Base-by-base conservation (phyloP, 169 alveolate genomes). In the Amoebophrya sp. region DNA sequence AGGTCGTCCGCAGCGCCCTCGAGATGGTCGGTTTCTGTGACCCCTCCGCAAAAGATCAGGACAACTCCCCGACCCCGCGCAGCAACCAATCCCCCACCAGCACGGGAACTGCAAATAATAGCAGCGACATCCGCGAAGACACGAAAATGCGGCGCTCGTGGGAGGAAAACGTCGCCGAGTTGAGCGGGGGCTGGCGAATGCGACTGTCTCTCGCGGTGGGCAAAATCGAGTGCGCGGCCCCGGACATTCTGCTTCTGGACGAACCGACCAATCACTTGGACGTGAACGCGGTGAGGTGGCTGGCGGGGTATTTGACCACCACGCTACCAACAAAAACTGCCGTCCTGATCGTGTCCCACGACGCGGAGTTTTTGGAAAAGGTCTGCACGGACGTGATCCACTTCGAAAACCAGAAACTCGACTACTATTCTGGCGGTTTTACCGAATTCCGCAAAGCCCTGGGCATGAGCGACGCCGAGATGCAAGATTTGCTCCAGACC, bases 211-310 rank as follows among this genome's bases (percentile, higher is more conserved):
- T 97, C 91, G 98, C 99, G 18, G 83, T 66, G 83, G 83, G 83
- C 35, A 94, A 96, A 92, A 96, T 97, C 92, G 97, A 97, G 92
- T 96, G 96, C 94, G 95, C 93, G 90, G 95, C 96, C 93, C 99
- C 99, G 33, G 98, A 97, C 92, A 96, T 97, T 90, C 92, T 97
- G 54, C 94, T 97, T 89, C 92, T 97, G 95, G 99, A 97, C 94
- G 98, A 97, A 94, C 99, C 99, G 88, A 97, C 99, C 39, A 97
- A 97, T 93, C 99, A 97, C 93, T 94, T 97, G 92, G 99, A 97
- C 94, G 95, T 97, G 40, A 98, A 97, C 94, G 98, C 99, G 47
- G 96, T 97, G 40, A 94, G 94, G 77, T 96, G 95, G 95, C 91
- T 89, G 41, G 33, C 77, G 23, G 39, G 39, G 29, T 89, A 66